Percentiles rank a stretch among this genome's conserved stretches.
These are phyloP conservation scores for Acanthamoeba healyi DNA, from an alignment of 208 protist genomes.

Conservation along the genomic window DNA sequence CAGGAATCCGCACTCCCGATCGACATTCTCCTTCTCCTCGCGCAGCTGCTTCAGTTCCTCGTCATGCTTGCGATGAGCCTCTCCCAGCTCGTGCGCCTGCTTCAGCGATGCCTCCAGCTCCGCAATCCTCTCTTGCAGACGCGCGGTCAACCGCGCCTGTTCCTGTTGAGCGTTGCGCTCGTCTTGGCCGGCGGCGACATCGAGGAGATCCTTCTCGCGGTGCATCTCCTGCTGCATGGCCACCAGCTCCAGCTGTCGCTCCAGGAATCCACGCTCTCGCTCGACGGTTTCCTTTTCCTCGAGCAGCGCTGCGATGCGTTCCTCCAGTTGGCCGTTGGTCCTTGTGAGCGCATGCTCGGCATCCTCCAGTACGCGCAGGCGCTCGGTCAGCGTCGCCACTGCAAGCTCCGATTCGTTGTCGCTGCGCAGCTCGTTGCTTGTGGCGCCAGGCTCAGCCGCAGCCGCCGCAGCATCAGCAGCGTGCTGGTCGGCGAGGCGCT, in stretches of 20 bases:
- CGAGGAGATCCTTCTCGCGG: no score
- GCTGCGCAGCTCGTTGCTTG: no score
- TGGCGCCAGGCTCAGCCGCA: not conserved
- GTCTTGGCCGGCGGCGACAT: no score
- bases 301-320: no score
- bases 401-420: no score
- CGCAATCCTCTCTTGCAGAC: not conserved
- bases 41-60: not conserved
- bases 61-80: not conserved
- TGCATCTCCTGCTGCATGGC: not conserved
- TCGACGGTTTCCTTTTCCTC: not conserved
- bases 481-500: not conserved
- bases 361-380: no score
- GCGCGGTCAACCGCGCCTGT: no score
- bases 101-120: not conserved
- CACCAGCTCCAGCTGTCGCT: not conserved
- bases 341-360: no score
- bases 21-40: not conserved
- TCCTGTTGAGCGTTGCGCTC: no score
- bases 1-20: no score
- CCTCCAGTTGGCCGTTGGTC: no score
- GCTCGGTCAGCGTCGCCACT: not conserved
- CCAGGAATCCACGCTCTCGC: not conserved
- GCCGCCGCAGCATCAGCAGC: not conserved
- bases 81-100: not conserved